Evolutionary conservation across 495 filamentous ascomycete species (phyloP).

Genomic region (Xylaria bambusicola): DNA sequence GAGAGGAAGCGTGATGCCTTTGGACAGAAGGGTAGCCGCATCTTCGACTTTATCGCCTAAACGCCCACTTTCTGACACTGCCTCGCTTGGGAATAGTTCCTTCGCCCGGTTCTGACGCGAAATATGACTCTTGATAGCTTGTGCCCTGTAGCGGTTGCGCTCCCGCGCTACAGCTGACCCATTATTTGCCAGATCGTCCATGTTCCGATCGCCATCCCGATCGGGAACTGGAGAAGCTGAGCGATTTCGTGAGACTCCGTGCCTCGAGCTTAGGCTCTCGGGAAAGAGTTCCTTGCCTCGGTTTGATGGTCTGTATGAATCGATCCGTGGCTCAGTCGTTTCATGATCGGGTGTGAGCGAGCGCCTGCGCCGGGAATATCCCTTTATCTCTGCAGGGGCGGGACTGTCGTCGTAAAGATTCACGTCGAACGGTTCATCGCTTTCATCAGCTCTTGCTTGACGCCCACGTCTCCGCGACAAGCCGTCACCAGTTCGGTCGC

Average conservation of each 20-base stretch:
- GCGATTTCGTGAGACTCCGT: constrained; percentile 58
- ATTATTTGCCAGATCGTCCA: constrained; percentile 40
- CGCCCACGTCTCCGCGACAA: constrained; percentile 50
- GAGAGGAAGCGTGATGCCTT: constrained; percentile 55
- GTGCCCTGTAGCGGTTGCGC: constrained; percentile 48
- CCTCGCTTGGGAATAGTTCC: constrained; percentile 70
- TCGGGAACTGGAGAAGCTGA: constrained; percentile 72
- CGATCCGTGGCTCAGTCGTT: constrained; percentile 31
- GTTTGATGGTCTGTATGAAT: constrained; percentile 34
- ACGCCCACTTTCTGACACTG: constrained; percentile 42
- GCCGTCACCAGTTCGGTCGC: constrained; percentile 63
- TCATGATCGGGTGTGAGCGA: constrained; percentile 38
- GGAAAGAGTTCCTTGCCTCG: constrained; percentile 58
- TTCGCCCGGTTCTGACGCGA: constrained; percentile 44
- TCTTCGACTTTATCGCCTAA: constrained; percentile 69
- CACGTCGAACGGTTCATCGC: constrained; percentile 61
- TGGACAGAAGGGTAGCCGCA: constrained; percentile 58
- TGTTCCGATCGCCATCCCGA: constrained; percentile 57
- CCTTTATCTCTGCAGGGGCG: constrained; percentile 31
- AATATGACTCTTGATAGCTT: constrained; percentile 46
- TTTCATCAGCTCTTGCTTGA: constrained; percentile 45
- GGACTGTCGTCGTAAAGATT: constrained; percentile 75
- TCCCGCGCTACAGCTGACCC: constrained; percentile 29
- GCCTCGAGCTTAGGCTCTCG: constrained; percentile 26
- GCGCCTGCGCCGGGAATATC: constrained; percentile 29